phyloP scores from a whole-genome alignment of 441 rosid genomes.

The Arabidopsis hybrid region DNA sequence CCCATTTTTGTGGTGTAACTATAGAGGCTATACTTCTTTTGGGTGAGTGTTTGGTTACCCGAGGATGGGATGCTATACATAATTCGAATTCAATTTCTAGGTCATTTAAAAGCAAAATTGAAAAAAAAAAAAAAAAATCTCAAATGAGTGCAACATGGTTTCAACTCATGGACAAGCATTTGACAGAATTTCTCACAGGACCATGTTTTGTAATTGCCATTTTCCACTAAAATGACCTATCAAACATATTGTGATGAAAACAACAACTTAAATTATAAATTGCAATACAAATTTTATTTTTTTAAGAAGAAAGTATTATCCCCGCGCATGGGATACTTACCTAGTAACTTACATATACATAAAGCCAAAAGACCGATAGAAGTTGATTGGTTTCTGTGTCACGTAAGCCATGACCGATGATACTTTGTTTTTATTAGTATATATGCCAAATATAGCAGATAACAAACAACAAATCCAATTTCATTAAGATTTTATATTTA shows the following conservation, averaged over 20 bases:
- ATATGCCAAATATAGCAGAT: background rate
- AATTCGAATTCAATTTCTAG: background rate
- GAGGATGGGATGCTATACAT: background rate
- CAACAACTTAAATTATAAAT: too few relatives aligned
- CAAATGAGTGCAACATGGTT: too few relatives aligned
- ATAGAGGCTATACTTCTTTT: background rate
- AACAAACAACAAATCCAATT: background rate
- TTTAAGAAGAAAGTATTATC: background rate
- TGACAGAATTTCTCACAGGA: background rate
- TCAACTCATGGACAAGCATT: background rate
- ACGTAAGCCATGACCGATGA: conserved; percentile 28
- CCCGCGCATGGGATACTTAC: background rate
- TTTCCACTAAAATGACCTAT: background rate
- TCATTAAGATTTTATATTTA: background rate
- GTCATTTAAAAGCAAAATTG: background rate
- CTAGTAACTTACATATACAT: background rate
- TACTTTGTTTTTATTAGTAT: background rate
- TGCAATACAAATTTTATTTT: too few relatives aligned
- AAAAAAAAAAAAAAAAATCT: too few relatives aligned
- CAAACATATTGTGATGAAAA: background rate
- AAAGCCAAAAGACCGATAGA: background rate
- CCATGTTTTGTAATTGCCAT: background rate
- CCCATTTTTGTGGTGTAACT: conserved; percentile 20
- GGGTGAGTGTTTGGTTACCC: background rate
- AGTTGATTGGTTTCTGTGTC: background rate